phyloP scores from a whole-genome alignment of 306 rosid genomes.

The Fagus sylvatica region DNA sequence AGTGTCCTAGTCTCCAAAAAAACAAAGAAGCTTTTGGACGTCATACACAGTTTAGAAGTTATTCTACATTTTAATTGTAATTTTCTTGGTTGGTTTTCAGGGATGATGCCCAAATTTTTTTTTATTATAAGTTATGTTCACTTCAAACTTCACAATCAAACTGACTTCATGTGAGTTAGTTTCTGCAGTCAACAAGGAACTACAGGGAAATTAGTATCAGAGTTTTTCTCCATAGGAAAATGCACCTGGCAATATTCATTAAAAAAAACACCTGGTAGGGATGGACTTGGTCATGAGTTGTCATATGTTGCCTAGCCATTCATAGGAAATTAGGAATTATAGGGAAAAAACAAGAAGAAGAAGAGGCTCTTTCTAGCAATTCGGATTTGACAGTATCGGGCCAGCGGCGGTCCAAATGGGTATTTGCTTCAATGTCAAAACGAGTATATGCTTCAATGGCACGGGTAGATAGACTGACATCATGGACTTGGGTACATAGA shows the following conservation, averaged over 20 bases:
- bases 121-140: too few relatives aligned
- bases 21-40: not conserved
- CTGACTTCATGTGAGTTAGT: not conserved
- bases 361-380: not conserved
- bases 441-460: too few relatives aligned
- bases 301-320: not conserved
- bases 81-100: not conserved
- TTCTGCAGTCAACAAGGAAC: not conserved
- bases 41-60: not conserved
- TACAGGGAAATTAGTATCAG: not conserved
- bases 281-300: not conserved
- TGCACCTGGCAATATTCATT: too few relatives aligned
- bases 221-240: not conserved
- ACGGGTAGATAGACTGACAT: too few relatives aligned
- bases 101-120: too few relatives aligned
- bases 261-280: not conserved
- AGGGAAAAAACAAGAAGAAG: not conserved
- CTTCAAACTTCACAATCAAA: too few relatives aligned
- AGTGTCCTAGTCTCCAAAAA: not conserved
- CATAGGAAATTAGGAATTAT: not conserved
- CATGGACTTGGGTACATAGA: too few relatives aligned
- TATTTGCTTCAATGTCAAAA: too few relatives aligned
- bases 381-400: not conserved
- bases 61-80: not conserved
- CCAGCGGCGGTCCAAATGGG: too few relatives aligned